These are phyloP conservation scores for Diospyros lotus DNA, from an alignment of 148 eudicot species.

Conservation along the genomic window DNA sequence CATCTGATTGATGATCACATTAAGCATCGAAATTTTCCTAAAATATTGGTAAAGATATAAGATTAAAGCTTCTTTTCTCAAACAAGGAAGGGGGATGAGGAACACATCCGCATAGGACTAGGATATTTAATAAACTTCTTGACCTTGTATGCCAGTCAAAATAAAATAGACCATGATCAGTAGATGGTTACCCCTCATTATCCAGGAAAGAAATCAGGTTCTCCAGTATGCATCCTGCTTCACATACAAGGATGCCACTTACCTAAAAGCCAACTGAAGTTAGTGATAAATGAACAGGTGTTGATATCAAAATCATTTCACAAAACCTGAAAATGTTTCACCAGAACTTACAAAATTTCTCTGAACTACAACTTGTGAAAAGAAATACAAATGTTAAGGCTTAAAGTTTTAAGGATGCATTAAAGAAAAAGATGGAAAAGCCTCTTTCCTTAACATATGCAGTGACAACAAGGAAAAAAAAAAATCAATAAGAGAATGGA, in stretches of 20 bases:
- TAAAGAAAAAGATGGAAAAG: neutral
- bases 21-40: neutral
- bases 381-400: neutral
- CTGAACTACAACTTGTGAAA: neutral
- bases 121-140: neutral
- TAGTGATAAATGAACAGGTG: neutral
- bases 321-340: neutral
- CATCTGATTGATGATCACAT: neutral
- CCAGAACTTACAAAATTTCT: neutral
- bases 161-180: constrained; percentile 10
- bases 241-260: constrained; percentile 93
- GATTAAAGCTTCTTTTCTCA: neutral
- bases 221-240: constrained; percentile 98
- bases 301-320: neutral
- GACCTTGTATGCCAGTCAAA: neutral
- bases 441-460: neutral
- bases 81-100: neutral
- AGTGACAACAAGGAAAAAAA: neutral
- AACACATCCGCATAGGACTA: neutral
- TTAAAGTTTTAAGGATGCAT: neutral
- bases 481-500: constrained; percentile 1
- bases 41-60: neutral
- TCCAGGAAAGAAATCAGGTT: constrained; percentile 82
- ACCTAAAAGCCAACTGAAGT: constrained; percentile 38
- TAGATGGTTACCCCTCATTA: constrained; percentile 66